Evolutionary conservation across 192 early-diverging fungal species (phyloP), one percentile per base, ranked within the genome.

Genomic region (Coemansia sp.): DNA sequence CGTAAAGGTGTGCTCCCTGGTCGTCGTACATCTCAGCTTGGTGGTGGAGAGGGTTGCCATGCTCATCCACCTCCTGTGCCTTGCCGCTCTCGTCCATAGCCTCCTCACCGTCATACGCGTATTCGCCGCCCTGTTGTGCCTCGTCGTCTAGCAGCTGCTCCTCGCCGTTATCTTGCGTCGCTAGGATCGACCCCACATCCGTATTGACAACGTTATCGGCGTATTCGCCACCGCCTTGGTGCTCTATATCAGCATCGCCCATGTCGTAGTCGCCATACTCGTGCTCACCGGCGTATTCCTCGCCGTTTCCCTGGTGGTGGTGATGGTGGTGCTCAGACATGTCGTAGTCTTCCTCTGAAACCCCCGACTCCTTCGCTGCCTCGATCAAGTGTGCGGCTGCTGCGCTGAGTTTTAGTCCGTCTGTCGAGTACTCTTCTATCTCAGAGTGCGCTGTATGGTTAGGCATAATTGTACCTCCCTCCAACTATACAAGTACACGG

Each of bases 261-360:
- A 76, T 70, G 31, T 76, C 73, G 59, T 72, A 72, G 8, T 72
- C 64, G 0, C 43, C 59, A 25, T 76, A 76, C 64, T 66, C 72
- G 16, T 76, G 69, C 52, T 76, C 73, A 41, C 43, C 66, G 3
- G 28, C 66, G 34, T 75, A 75, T 36, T 59, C 63, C 38, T 69
- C 73, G 25, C 48, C 61, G 33, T 43, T 64, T 55, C 13, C 60
- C 60, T 62, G 38, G 1, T 42, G 28, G n/a, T 59, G 52, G 16
- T 14, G 36, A 6, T 35, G 38, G 14, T 61, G 34, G 38, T 76
- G 68, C 53, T 68, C 65, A 6, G 53, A 28, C 60, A 68, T 63
- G 18, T 63, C 72, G 38, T 68, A 73, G 21, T 36, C 61, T 14
- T 63, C 66, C 13, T 68, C 72, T 34, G 59, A 58, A 33, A 28